Evolutionary conservation across 129 eudicot species (phyloP).

Genomic region (Lactuca saligna): DNA sequence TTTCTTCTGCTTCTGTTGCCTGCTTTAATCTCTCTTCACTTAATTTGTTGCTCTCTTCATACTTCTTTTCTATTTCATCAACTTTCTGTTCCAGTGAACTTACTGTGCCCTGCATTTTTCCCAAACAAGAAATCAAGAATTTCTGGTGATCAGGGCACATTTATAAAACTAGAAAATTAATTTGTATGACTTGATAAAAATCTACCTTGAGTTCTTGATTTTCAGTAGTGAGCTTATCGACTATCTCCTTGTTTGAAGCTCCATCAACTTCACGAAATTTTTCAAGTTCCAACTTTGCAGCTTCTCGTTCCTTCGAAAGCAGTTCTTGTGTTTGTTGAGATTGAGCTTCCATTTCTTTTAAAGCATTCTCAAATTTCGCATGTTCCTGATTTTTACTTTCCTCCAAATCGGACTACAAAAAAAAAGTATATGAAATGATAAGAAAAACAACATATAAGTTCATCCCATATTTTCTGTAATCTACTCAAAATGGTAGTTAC

Average conservation of each 20-base stretch:
- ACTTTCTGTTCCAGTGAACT: slow-evolving; percentile 65
- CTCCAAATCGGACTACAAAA: slow-evolving; percentile 57
- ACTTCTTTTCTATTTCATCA: slow-evolving; percentile 64
- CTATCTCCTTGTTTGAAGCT: slow-evolving; percentile 47
- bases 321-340: slow-evolving; percentile 28
- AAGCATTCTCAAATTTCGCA: slow-evolving; percentile 45
- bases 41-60: slow-evolving; percentile 53
- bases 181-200: slow-evolving; percentile 9
- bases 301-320: slow-evolving; percentile 50
- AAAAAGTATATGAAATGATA: slow-evolving; percentile 6
- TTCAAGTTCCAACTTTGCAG: slow-evolving; percentile 32
- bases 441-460: background rate
- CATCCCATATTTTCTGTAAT: background rate
- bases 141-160: background rate
- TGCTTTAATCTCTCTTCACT: slow-evolving; percentile 72
- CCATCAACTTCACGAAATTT: slow-evolving; percentile 41
- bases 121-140: slow-evolving; percentile 5
- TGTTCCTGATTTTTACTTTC: slow-evolving; percentile 69
- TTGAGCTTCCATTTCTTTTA: slow-evolving; percentile 47
- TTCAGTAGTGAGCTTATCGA: slow-evolving; percentile 54
- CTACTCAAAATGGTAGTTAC: slow-evolving; percentile 31
- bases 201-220: slow-evolving; percentile 47
- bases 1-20: slow-evolving; percentile 61
- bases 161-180: background rate
- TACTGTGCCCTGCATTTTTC: slow-evolving; percentile 46